Evolutionary conservation across 2,329 filamentous ascomycete genomes (phyloP), one percentile per base, ranked within the genome.

Genomic region (Colletotrichum cordylinicola): DNA sequence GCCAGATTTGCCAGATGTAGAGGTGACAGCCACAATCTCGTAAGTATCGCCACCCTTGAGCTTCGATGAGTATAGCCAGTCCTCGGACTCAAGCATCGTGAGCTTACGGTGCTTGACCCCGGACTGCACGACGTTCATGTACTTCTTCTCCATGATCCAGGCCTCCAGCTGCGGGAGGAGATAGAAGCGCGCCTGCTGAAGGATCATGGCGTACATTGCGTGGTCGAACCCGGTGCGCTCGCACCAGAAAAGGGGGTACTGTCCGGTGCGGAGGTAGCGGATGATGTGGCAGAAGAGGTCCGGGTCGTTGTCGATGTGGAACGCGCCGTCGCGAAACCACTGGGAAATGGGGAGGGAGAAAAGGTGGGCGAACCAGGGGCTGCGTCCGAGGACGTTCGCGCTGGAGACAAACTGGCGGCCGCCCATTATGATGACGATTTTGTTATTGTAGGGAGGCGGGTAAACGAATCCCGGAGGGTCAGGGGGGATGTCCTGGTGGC

Each of bases 291-390:
- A 75, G 76, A 87, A 87, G 8, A 84, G 69, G 4, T 80, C 79
- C 0, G 82, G 80, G 70, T 86, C 85, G 1, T 82, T 81, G 75
- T 86, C 85, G 43, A 87, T 72, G 77, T 86, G 67, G 12, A 68
- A 29, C 35, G 37, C 21, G 15, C 56, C 70, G 27, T 65, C 56
- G 33, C 55, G 75, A 55, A 67, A 69, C 55, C 72, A 71, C 27
- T 76, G 62, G 21, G 66, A 68, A 18, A 66, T 61, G 33, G 68
- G 72, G 31, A 77, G 67, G 62, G 73, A 66, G 35, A 77, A 70
- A 13, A 76, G 21, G 10, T 72, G 62, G 16, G 33, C 67, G 61
- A 71, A 74, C 65, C 48, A 76, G 62, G 67, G 68, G 39, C 75
- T 77, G 39, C 67, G 66, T 31, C 60, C 62, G 29, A 78, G 70